These are phyloP conservation scores for Viridothelium virens DNA, from an alignment of 495 filamentous ascomycete species.

Conservation along the genomic window DNA sequence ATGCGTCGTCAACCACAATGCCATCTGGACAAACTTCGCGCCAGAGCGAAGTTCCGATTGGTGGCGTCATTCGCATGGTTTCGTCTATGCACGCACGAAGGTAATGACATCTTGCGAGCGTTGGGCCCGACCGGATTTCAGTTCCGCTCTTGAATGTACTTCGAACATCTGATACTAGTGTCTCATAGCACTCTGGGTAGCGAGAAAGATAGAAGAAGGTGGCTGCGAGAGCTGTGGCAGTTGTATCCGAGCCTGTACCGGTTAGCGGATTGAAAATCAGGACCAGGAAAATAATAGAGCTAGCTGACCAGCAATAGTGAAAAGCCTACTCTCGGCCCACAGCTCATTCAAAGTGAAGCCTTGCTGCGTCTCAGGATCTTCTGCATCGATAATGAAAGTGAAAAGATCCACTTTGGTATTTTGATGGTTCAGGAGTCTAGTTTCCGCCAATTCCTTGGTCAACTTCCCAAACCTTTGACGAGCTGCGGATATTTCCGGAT, in stretches of 20 bases:
- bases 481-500: not conserved
- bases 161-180: constrained; percentile 30
- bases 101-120: constrained; percentile 31
- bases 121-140: constrained; percentile 29
- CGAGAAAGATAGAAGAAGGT: constrained; percentile 35
- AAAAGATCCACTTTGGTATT: constrained; percentile 27
- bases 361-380: constrained; percentile 34
- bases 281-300: not conserved
- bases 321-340: constrained; percentile 33
- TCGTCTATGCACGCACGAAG: constrained; percentile 33
- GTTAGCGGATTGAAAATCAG: not conserved
- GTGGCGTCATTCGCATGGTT: constrained; percentile 29
- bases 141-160: constrained; percentile 25
- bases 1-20: constrained; percentile 20
- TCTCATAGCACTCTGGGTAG: constrained; percentile 24
- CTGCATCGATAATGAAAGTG: constrained; percentile 30
- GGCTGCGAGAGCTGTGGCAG: constrained; percentile 28
- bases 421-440: not conserved
- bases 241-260: constrained; percentile 25
- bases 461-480: not conserved
- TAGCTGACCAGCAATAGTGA: constrained; percentile 33
- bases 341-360: constrained; percentile 33
- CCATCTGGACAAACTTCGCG: constrained; percentile 25
- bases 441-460: not conserved
- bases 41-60: constrained; percentile 19